Percentiles rank a stretch among this genome's conserved stretches.
phyloP scores from a whole-genome alignment of 805 yeast species.

The Lachancea quebecensis region DNA sequence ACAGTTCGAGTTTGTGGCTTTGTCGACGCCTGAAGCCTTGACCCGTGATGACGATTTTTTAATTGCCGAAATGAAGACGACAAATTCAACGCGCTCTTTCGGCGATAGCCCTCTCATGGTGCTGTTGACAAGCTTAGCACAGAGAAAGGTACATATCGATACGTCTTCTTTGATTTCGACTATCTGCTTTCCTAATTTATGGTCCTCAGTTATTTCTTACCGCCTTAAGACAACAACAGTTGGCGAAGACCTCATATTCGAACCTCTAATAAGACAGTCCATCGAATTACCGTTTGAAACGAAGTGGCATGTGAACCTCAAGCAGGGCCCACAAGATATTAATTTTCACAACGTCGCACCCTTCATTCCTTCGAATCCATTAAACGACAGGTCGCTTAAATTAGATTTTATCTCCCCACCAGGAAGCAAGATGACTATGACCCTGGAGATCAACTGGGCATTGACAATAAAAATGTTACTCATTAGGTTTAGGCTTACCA shows the following conservation, averaged over 20 bases:
- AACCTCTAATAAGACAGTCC: slow-evolving; percentile 65
- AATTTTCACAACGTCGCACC: slow-evolving; percentile 63
- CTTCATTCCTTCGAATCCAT: slow-evolving; percentile 42
- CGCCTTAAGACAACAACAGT: slow-evolving; percentile 11
- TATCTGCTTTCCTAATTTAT: slow-evolving; percentile 23
- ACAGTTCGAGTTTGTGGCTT: slow-evolving; percentile 40
- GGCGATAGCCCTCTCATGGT: slow-evolving; percentile 13
- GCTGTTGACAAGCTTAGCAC: slow-evolving; percentile 4
- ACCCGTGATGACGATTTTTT: slow-evolving; percentile 15
- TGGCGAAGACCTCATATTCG: slow-evolving; percentile 30
- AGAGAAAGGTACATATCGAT: not conserved
- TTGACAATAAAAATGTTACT: slow-evolving; percentile 60
- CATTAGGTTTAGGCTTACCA: slow-evolving; percentile 67
- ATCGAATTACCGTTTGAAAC: slow-evolving; percentile 60
- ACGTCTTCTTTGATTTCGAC: slow-evolving; percentile 9
- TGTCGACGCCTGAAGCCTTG: slow-evolving; percentile 36
- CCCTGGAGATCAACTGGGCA: slow-evolving; percentile 20
- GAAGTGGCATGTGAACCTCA: slow-evolving; percentile 65
- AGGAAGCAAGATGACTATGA: slow-evolving; percentile 10
- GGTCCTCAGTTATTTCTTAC: slow-evolving; percentile 26
- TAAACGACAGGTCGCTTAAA: slow-evolving; percentile 16
- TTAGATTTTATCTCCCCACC: slow-evolving; percentile 22
- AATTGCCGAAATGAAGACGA: slow-evolving; percentile 14
- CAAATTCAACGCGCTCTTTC: not conserved
- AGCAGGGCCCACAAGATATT: slow-evolving; percentile 35